A percentile compares a stretch with the other conserved stretches of the same genome.
These are phyloP conservation scores for Hypomontagnella monticulosa DNA, from an alignment of 495 filamentous ascomycete genomes.

Conservation along the genomic window DNA sequence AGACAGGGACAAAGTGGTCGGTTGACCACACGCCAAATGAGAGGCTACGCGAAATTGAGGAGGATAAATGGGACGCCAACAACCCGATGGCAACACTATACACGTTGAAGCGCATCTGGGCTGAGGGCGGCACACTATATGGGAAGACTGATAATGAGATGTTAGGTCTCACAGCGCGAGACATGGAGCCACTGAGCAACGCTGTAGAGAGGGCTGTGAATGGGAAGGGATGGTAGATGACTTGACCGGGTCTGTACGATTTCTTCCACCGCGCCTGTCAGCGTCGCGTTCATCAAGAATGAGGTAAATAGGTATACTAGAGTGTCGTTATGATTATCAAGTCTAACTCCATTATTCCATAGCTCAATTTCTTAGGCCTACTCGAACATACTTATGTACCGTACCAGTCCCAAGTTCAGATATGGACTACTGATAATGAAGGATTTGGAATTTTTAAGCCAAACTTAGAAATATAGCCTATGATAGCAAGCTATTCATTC, in stretches of 20 bases:
- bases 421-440: too few relatives aligned
- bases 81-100: constrained; percentile 62
- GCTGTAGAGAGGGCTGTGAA: constrained; percentile 55
- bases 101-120: constrained; percentile 75
- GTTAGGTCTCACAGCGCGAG: constrained; percentile 58
- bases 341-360: too few relatives aligned
- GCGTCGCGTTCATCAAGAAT: too few relatives aligned
- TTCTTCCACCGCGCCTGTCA: too few relatives aligned
- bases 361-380: too few relatives aligned
- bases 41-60: constrained; percentile 62
- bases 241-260: neutral
- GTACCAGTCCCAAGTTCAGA: too few relatives aligned
- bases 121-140: constrained; percentile 76
- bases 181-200: constrained; percentile 60
- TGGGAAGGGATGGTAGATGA: constrained; percentile 30
- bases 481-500: too few relatives aligned
- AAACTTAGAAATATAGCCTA: too few relatives aligned
- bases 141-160: constrained; percentile 70
- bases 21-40: constrained; percentile 64
- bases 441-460: too few relatives aligned
- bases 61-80: constrained; percentile 62
- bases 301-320: too few relatives aligned
- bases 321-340: too few relatives aligned
- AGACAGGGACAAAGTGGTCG: constrained; percentile 65
- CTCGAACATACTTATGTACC: too few relatives aligned